Conservation (phyloP, 1,284 basidiomycete genomes). For the Phellinidium pouzarii region DNA sequence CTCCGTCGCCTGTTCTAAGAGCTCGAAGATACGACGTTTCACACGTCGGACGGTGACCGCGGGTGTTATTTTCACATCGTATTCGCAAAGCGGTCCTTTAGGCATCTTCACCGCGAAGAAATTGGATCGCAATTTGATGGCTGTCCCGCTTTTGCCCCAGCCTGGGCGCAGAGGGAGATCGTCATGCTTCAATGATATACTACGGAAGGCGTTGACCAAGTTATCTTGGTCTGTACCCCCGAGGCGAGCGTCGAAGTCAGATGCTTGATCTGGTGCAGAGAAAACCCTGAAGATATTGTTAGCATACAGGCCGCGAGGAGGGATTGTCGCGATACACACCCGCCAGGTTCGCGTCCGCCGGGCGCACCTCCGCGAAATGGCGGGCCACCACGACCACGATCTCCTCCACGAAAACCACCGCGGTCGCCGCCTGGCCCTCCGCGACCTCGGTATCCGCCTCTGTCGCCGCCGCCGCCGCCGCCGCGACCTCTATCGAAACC, state of each 20-base stretch:
- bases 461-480: slow-evolving; percentile 28
- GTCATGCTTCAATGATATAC: slow-evolving; percentile 31
- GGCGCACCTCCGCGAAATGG: slow-evolving; percentile 21
- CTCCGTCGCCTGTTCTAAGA: slow-evolving; percentile 53
- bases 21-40: slow-evolving; percentile 61
- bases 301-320: slow-evolving; percentile 13
- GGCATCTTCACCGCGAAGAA: slow-evolving; percentile 67
- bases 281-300: slow-evolving; percentile 42
- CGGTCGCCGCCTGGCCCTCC: slow-evolving; percentile 23
- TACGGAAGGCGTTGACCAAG: slow-evolving; percentile 45
- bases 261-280: slow-evolving; percentile 36
- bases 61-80: slow-evolving; percentile 59
- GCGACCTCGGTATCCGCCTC: slow-evolving; percentile 27
- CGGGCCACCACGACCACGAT: slow-evolving; percentile 24
- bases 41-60: slow-evolving; percentile 48
- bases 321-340: slow-evolving; percentile 33
- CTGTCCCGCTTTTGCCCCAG: slow-evolving; percentile 52
- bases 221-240: slow-evolving; percentile 48
- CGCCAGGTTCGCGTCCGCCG: slow-evolving; percentile 37
- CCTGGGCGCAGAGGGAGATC: slow-evolving; percentile 58
- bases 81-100: slow-evolving; percentile 57
- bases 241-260: slow-evolving; percentile 54
- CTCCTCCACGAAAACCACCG: slow-evolving; percentile 30
- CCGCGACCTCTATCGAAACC: slow-evolving; percentile 21
- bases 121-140: slow-evolving; percentile 64